Evolutionary conservation across 176 grass and related monocot species (phyloP).

Genomic region (Luzula sylvatica): DNA sequence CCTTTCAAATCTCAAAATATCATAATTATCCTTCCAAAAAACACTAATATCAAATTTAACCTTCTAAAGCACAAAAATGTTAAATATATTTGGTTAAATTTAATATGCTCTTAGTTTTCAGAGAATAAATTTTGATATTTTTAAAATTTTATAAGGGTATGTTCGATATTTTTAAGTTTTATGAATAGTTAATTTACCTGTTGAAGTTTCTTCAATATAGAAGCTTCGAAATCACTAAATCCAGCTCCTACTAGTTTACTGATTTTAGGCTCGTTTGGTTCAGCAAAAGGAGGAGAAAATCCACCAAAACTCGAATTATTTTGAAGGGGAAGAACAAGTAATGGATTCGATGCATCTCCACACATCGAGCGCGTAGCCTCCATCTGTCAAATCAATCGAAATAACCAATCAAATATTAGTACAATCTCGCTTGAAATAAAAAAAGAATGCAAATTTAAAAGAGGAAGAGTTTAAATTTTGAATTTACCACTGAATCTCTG

Average conservation of each 20-base stretch:
- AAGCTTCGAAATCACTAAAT: constrained; percentile 78
- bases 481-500: constrained; percentile 67
- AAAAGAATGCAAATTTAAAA: constrained; percentile 10
- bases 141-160: background rate
- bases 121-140: background rate
- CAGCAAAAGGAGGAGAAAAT: constrained; percentile 26
- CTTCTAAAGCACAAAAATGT: too few species aligned
- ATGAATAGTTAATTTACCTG: constrained; percentile 38
- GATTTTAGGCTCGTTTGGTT: constrained; percentile 29
- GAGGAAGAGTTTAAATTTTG: constrained; percentile 10
- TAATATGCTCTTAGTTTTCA: background rate
- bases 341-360: constrained; percentile 39
- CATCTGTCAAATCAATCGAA: constrained; percentile 38
- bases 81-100: too few species aligned
- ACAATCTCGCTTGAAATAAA: background rate
- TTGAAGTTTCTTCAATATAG: constrained; percentile 75
- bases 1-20: background rate
- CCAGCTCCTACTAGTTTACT: constrained; percentile 59
- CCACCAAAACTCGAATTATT: constrained; percentile 18
- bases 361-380: constrained; percentile 37
- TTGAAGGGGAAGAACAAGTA: constrained; percentile 63
- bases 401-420: background rate
- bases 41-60: too few species aligned
- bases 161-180: background rate
- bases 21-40: too few species aligned